Evolutionary conservation across 352 stramenopile species (phyloP).

Genomic region (Hyaloperonospora brassicae): DNA sequence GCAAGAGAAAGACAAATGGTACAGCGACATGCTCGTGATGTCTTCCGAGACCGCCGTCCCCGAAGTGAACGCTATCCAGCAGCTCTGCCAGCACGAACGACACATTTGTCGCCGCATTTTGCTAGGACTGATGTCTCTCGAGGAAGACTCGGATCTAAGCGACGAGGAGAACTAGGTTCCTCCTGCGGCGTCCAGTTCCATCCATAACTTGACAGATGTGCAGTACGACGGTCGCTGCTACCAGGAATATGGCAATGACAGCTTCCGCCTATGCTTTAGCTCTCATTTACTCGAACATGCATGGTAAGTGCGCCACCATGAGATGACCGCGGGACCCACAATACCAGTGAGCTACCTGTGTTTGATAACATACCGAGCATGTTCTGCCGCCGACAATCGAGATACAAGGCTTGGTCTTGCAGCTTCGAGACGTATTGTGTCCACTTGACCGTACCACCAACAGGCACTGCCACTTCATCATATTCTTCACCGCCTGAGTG

Average conservation of each 20-base stretch:
- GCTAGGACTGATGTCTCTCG: conserved; percentile 48
- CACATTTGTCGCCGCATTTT: conserved; percentile 55
- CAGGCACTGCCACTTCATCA: conserved; percentile 12
- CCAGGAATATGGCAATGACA: background rate
- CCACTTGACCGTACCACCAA: conserved; percentile 14
- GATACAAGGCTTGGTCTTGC: conserved; percentile 42
- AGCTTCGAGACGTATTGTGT: conserved; percentile 9
- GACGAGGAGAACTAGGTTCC: conserved; percentile 29
- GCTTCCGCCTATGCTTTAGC: conserved; percentile 20
- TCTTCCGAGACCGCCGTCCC: conserved; percentile 7
- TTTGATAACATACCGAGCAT: conserved; percentile 27
- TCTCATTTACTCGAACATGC: conserved; percentile 36
- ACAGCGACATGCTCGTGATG: conserved; percentile 39
- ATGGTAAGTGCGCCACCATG: conserved; percentile 32
- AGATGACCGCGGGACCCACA: conserved; percentile 37
- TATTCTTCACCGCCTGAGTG: conserved; percentile 29
- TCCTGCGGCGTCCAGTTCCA: background rate
- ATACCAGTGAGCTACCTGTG: conserved; percentile 20
- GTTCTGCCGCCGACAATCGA: conserved; percentile 40
- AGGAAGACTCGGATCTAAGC: conserved; percentile 43
- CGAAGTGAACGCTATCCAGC: conserved; percentile 17
- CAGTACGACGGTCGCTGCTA: background rate
- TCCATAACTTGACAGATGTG: background rate
- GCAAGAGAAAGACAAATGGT: conserved; percentile 56
- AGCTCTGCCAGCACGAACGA: conserved; percentile 40